Evolutionary conservation across 2,329 filamentous ascomycete species (phyloP).

Genomic region (Arthrobotrys musiformis): DNA sequence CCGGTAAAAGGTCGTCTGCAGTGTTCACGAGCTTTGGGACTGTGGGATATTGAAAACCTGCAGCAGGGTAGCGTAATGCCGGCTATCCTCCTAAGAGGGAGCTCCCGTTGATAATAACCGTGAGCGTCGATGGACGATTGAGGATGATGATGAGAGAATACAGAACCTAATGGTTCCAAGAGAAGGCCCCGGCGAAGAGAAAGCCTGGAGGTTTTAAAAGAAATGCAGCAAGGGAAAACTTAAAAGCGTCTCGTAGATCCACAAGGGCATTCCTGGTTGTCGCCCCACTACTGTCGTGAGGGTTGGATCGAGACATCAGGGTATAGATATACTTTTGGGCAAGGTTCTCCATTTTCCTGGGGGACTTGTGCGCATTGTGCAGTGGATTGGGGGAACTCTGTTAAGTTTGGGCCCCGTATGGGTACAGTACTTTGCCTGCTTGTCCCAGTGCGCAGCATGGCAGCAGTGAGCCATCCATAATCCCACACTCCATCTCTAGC

Average conservation of each 20-base stretch:
- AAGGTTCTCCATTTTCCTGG: constrained; percentile 38
- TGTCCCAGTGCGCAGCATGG: constrained; percentile 12
- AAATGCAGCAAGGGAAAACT: constrained; percentile 41
- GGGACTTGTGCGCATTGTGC: constrained; percentile 10
- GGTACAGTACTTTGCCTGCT: constrained; percentile 14
- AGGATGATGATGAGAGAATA: constrained; percentile 4
- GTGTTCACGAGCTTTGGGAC: not conserved
- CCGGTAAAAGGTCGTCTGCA: not conserved
- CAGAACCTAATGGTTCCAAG: constrained; percentile 7
- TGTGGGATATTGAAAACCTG: constrained; percentile 14
- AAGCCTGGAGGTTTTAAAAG: constrained; percentile 41
- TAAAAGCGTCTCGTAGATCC: constrained; percentile 48
- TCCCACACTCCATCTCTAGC: constrained; percentile 3
- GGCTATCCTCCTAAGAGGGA: constrained; percentile 32
- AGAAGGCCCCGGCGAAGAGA: constrained; percentile 41
- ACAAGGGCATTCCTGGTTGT: constrained; percentile 41
- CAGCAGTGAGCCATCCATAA: not conserved
- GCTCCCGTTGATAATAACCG: constrained; percentile 6
- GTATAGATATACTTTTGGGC: constrained; percentile 54
- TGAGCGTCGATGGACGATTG: constrained; percentile 9
- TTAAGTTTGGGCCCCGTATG: constrained; percentile 24
- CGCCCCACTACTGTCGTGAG: constrained; percentile 34
- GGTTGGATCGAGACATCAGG: constrained; percentile 43
- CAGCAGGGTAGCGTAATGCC: constrained; percentile 12
- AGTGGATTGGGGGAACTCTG: constrained; percentile 12